Conservation (phyloP, 805 yeast species). For the Martiniozyma abietophila region DNA sequence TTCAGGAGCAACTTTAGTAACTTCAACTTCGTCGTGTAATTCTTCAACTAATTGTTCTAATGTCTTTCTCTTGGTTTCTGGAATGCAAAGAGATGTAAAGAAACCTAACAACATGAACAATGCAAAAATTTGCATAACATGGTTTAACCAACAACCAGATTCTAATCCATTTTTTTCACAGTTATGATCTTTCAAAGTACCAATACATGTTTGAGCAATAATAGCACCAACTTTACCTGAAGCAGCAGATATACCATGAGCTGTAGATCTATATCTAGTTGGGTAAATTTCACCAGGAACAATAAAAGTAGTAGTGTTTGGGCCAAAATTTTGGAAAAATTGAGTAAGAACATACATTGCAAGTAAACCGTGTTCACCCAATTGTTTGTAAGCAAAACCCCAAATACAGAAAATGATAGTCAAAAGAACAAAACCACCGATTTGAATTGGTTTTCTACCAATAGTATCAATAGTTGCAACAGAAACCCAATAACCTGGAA, state of each 20-base stretch:
- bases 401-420: constrained; percentile 67
- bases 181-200: constrained; percentile 71
- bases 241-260: constrained; percentile 92
- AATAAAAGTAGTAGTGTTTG: constrained; percentile 85
- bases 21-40: constrained; percentile 68
- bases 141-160: constrained; percentile 72
- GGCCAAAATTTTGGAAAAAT: constrained; percentile 88
- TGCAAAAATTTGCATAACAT: constrained; percentile 89
- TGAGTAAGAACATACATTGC: constrained; percentile 75
- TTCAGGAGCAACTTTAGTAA: constrained; percentile 18
- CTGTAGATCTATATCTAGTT: constrained; percentile 91
- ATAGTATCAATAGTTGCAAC: constrained; percentile 71
- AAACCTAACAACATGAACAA: constrained; percentile 81
- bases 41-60: constrained; percentile 74
- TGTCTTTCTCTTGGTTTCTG: constrained; percentile 88
- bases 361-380: constrained; percentile 56
- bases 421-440: constrained; percentile 63
- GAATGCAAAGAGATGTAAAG: constrained; percentile 54
- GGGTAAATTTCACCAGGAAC: constrained; percentile 91
- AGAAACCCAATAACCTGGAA: constrained; percentile 88
- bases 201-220: constrained; percentile 78
- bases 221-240: constrained; percentile 88
- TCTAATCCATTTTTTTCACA: constrained; percentile 47
- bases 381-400: constrained; percentile 75
- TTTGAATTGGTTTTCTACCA: constrained; percentile 81